These are phyloP conservation scores for Tolypocladium amazonense DNA, from an alignment of 2,329 filamentous ascomycete species.

Conservation along the genomic window DNA sequence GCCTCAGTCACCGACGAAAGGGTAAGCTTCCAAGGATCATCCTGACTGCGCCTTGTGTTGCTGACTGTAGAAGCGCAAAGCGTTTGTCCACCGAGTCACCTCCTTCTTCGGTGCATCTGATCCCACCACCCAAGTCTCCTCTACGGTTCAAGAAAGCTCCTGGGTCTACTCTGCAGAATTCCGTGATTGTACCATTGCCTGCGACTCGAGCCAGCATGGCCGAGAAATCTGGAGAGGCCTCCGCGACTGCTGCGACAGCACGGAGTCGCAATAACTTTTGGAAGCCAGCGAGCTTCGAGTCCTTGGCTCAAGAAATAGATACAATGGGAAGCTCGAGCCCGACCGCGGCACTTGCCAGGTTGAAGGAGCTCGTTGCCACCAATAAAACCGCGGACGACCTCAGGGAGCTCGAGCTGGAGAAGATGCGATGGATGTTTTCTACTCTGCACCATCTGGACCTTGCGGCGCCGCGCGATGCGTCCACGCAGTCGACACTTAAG, in stretches of 20 bases:
- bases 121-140: slow-evolving; percentile 7
- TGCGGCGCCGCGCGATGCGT: not conserved
- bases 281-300: not conserved
- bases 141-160: not conserved
- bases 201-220: not conserved
- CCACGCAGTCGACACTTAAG: not conserved
- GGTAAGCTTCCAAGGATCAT: slow-evolving; percentile 8
- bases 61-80: slow-evolving; percentile 1
- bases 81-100: not conserved
- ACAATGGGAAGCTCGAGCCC: slow-evolving; percentile 6
- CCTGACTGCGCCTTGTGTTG: no score
- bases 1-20: slow-evolving; percentile 15
- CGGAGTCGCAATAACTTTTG: not conserved
- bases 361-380: slow-evolving; percentile 5
- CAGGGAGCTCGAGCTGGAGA: slow-evolving; percentile 13
- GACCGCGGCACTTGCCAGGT: slow-evolving; percentile 5
- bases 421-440: slow-evolving; percentile 44
- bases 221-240: not conserved
- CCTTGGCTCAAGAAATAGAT: slow-evolving; percentile 1
- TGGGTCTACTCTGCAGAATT: slow-evolving; percentile 2
- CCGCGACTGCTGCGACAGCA: not conserved
- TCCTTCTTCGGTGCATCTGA: not conserved
- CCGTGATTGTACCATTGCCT: slow-evolving; percentile 1
- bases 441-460: slow-evolving; percentile 38
- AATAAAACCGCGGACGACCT: not conserved